Evolutionary conservation across 2,329 filamentous ascomycete genomes (phyloP).

Genomic region (Trichoderma simmonsii): DNA sequence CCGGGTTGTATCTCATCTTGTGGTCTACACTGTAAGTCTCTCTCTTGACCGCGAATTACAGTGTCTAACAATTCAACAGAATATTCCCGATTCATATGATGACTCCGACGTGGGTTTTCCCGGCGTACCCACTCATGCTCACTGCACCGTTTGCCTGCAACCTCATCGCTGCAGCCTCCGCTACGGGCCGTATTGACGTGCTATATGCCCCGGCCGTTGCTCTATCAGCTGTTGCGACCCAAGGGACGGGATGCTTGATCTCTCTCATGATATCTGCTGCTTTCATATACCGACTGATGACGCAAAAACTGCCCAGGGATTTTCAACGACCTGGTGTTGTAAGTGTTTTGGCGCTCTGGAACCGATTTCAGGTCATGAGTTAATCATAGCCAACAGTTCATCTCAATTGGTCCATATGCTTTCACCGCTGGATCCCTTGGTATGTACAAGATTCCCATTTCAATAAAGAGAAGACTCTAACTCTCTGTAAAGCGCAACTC

Average conservation of each 20-base stretch:
- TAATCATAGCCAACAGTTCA: conserved; percentile 51
- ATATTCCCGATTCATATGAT: conserved; percentile 70
- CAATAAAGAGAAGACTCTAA: not conserved
- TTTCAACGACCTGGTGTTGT: conserved; percentile 71
- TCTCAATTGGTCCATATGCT: conserved; percentile 73
- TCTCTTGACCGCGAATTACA: not conserved
- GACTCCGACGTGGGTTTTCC: conserved; percentile 88
- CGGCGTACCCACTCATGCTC: conserved; percentile 76
- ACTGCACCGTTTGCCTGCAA: conserved; percentile 69
- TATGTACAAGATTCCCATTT: not conserved
- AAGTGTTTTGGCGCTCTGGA: conserved; percentile 21
- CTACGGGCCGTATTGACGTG: not conserved
- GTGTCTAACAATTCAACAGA: conserved; percentile 28
- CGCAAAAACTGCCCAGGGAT: conserved; percentile 76
- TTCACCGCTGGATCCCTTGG: conserved; percentile 48
- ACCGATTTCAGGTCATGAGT: too few relatives aligned
- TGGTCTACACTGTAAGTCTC: conserved; percentile 56
- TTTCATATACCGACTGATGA: conserved; percentile 85
- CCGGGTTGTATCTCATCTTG: conserved; percentile 70
- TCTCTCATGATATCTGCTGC: conserved; percentile 78
- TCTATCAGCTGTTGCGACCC: conserved; percentile 47
- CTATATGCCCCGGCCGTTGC: conserved; percentile 46
- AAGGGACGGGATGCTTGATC: conserved; percentile 56
- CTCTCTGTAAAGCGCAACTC: conserved; percentile 35
- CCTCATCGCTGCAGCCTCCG: conserved; percentile 43